Conservation (phyloP, 2,329 filamentous ascomycete genomes). For the Xylariaceae sp. region DNA sequence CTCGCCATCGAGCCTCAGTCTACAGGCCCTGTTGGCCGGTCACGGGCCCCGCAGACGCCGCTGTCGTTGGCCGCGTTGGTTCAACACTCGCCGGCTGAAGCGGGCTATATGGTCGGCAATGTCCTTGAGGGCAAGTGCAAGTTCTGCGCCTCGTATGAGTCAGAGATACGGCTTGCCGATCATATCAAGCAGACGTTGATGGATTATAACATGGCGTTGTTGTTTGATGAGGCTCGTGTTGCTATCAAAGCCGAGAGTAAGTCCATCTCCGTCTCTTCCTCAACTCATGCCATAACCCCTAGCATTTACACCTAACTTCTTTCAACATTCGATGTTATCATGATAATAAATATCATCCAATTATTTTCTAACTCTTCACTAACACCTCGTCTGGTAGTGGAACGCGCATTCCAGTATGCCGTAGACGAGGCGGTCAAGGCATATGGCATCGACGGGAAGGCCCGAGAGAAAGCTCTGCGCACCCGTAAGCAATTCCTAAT, state of each 20-base stretch:
- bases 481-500: slow-evolving; percentile 6
- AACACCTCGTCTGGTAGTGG: slow-evolving; percentile 8
- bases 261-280: not conserved
- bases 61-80: slow-evolving; percentile 17
- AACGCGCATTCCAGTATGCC: slow-evolving; percentile 19
- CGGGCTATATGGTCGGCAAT: slow-evolving; percentile 5
- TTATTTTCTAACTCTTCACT: too few relatives aligned
- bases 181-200: slow-evolving; percentile 21
- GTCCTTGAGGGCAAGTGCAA: slow-evolving; percentile 21
- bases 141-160: slow-evolving; percentile 20
- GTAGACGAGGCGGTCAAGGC: slow-evolving; percentile 20
- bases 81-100: slow-evolving; percentile 8
- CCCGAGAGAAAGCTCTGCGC: slow-evolving; percentile 19
- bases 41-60: not conserved
- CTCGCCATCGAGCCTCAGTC: slow-evolving; percentile 12
- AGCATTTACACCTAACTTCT: too few relatives aligned
- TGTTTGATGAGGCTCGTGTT: slow-evolving; percentile 17
- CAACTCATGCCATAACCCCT: too few relatives aligned
- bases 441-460: slow-evolving; percentile 18
- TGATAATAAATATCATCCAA: too few relatives aligned
- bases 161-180: slow-evolving; percentile 21
- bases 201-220: slow-evolving; percentile 23
- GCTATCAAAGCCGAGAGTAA: slow-evolving; percentile 18
- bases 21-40: not conserved
- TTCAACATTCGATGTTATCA: too few relatives aligned